Percentiles rank a stretch among this genome's conserved stretches.
phyloP scores from a whole-genome alignment of 768 basidiomycete species.

The Crassisporium funariophilum region DNA sequence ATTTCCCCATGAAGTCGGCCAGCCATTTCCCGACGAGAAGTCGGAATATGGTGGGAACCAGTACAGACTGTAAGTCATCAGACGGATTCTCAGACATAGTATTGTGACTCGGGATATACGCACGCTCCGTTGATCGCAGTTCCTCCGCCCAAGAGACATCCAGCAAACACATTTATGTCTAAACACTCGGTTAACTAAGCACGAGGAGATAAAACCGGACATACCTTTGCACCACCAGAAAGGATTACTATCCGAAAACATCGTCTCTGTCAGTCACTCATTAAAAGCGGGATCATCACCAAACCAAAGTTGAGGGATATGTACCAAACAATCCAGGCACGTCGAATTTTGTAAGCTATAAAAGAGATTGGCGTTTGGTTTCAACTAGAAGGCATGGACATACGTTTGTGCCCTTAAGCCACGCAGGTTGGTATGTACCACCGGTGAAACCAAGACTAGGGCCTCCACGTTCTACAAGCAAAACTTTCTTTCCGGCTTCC shows the following conservation, averaged over 20 bases:
- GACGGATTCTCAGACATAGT: not conserved
- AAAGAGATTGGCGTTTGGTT: not conserved
- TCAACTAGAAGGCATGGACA: slow-evolving; percentile 4
- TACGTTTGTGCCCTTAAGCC: slow-evolving; percentile 50
- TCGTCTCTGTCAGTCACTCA: slow-evolving; percentile 42
- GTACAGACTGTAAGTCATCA: slow-evolving; percentile 39
- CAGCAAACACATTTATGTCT: slow-evolving; percentile 65
- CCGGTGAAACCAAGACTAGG: slow-evolving; percentile 62
- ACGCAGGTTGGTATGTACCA: slow-evolving; percentile 54
- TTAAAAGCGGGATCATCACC: not conserved
- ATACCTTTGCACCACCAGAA: slow-evolving; percentile 70
- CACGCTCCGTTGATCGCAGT: slow-evolving; percentile 66
- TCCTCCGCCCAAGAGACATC: slow-evolving; percentile 65
- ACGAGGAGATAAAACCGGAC: no score
- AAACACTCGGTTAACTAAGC: no score
- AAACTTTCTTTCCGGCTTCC: slow-evolving; percentile 63
- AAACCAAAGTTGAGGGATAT: not conserved
- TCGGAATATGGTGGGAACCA: slow-evolving; percentile 56
- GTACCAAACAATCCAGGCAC: slow-evolving; percentile 58
- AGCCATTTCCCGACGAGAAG: slow-evolving; percentile 51
- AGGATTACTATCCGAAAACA: slow-evolving; percentile 58
- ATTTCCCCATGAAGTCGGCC: slow-evolving; percentile 57
- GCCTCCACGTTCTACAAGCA: slow-evolving; percentile 65
- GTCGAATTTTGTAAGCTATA: slow-evolving; percentile 65
- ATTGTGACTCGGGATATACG: slow-evolving; percentile 19